Evolutionary conservation across 2,329 filamentous ascomycete genomes (phyloP).

Genomic region (Diplodia sapinea): DNA sequence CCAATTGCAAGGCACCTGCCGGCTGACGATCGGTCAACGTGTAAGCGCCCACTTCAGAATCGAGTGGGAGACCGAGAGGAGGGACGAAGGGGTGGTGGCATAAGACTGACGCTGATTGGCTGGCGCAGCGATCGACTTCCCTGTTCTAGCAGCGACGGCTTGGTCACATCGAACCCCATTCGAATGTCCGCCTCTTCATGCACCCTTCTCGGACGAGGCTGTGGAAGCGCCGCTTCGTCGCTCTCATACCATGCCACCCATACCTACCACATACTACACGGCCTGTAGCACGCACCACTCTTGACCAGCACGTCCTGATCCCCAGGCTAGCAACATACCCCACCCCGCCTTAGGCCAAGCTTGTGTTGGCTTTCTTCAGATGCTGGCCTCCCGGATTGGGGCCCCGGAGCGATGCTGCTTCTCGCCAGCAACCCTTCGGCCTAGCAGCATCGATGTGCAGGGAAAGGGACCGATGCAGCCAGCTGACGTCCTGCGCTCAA

Average conservation of each 20-base stretch:
- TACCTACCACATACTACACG: no score
- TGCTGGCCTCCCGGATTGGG: not conserved
- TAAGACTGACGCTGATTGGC: conserved; percentile 9
- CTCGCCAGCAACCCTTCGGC: not conserved
- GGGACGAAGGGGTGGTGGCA: not conserved
- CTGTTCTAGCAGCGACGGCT: not conserved
- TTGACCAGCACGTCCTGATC: not conserved
- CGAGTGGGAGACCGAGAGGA: not conserved
- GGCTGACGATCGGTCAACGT: not conserved
- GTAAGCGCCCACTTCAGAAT: not conserved
- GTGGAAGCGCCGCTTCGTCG: not conserved
- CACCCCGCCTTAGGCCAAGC: not conserved
- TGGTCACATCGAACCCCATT: not conserved
- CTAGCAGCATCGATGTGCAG: not conserved
- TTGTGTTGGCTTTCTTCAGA: not conserved
- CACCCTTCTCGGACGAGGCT: not conserved
- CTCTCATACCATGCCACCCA: not conserved
- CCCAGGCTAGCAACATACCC: not conserved
- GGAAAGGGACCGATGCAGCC: not conserved
- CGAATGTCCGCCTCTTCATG: not conserved
- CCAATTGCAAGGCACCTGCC: not conserved
- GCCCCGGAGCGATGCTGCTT: not conserved
- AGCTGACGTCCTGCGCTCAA: not conserved
- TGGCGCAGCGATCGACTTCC: conserved; percentile 11
- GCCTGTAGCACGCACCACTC: not conserved